Evolutionary conservation across 306 rosid species (phyloP), one percentile per base, ranked within the genome.

Genomic region (Cicer pinnatifidum): DNA sequence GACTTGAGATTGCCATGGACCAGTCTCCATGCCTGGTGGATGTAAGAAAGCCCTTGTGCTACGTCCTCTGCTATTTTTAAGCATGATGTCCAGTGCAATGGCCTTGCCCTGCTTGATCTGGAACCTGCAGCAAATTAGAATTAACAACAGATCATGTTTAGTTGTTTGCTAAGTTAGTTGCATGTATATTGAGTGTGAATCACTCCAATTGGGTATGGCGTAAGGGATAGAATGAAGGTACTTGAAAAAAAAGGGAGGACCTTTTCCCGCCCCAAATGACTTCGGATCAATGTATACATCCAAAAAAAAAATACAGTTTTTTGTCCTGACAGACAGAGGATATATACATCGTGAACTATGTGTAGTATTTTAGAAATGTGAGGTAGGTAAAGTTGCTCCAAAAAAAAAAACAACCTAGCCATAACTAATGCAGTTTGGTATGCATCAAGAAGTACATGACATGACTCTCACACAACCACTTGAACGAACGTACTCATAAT

Each of bases 81-180:
- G 84, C 98, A 92, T 12, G 98, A 92, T 50, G 97, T 92, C 98
- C 98, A 92, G 50, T 92, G 98, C 41, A 92, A 84, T 48, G 98
- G 98, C 84, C 84, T 90, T 64, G 98, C 90, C 82, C 89, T 86
- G 9, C 86, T 82, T 52, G 97, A 92, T 72, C 84, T 90, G 35
- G 97, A 80, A 63, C 97, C 98, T 92, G 81, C 74, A 70, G 38
- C 77, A 68, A 33, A 19, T 50, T 19, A 59, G 10, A 73, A 62
- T 72, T 53, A 76, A 72, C 44, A 77, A 72, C 3, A 15, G 2
- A 3, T 47, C 48, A 47, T 48, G 39, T 38, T 16, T 60, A 66
- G 16, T 17, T 40, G 43, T 50, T 59, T 37, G 28, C 60, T 11
- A 38, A 20, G 67, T 62, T 19, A 4, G 41, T 37, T 8, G 61